Base-by-base conservation (phyloP, 2,329 filamentous ascomycete genomes). In the Falciphora oryzae region DNA sequence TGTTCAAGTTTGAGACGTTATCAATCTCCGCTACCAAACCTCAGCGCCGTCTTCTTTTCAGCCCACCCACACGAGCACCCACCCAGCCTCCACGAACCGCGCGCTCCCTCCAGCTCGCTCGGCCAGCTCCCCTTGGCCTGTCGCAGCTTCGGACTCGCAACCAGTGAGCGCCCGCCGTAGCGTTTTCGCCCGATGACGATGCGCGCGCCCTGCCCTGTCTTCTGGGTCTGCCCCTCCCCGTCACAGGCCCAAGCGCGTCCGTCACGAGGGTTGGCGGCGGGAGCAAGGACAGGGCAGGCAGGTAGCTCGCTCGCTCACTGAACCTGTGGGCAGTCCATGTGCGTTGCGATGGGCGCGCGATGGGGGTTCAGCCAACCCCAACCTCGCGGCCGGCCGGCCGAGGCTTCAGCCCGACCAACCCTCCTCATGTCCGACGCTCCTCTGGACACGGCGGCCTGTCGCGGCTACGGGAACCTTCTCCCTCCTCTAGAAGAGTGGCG, bases 21-120 rank as follows among this genome's bases (percentile, higher is more conserved):
- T 53, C 44, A 53, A 53, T 53, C 44, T 53, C 44, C 44, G 44
- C 44, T 53, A 53, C 44, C 44, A 53, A 53, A 53, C 44, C 44
- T 25, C 44, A 25, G 10, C 44, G 22, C 44, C 18, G 44, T n/a
- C 22, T 53, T 53, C n/a, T 53, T 25, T 53, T 53, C 44, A 53
- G 44, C 44, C 44, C 44, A 25, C 44, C 22, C n/a, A 53, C 44
- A 22, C 44, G 44, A 7, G 38, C 18, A 53, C 44, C 44, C 18
- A 25, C 44, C 22, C 44, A 53, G 16, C 38, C 16, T 22, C 38
- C 18, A 50, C 38, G 8, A 18, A 50, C 8, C 16, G 2, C 16
- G 16, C 16, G 32, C 32, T 10, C 32, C 32, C 32, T 35, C 32
- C 32, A 32, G 32, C 32, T 32, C 32, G 4, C 32, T 11, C 32